These are phyloP conservation scores for Castanea crenata DNA, from an alignment of 306 rosid species.

Conservation along the genomic window DNA sequence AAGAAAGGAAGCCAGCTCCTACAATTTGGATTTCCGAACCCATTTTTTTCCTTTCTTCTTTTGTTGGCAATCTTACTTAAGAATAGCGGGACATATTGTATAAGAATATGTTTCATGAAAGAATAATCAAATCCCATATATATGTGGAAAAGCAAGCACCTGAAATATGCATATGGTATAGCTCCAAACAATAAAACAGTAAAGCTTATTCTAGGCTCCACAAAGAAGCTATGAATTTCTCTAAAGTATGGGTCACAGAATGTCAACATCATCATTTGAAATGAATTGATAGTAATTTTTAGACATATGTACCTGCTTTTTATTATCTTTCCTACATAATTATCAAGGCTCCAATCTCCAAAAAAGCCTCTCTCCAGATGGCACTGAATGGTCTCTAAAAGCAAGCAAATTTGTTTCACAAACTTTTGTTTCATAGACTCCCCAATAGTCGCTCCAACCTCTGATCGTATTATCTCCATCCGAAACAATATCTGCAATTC, in stretches of 20 bases:
- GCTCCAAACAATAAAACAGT: constrained; percentile 1
- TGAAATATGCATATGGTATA: constrained; percentile 4
- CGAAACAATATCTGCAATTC: constrained; percentile 91
- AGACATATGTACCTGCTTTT: constrained; percentile 63
- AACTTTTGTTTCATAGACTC: constrained; percentile 77
- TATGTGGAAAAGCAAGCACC: background rate
- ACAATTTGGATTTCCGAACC: background rate
- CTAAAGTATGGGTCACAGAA: background rate
- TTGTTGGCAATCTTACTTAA: background rate
- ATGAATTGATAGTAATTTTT: background rate
- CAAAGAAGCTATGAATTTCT: constrained; percentile 1
- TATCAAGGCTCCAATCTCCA: constrained; percentile 88
- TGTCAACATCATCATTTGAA: background rate
- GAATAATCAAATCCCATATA: background rate
- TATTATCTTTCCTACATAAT: constrained; percentile 61
- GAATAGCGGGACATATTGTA: background rate
- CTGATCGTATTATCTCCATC: constrained; percentile 79
- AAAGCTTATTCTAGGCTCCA: constrained; percentile 5
- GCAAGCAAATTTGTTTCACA: constrained; percentile 78
- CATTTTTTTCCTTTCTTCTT: background rate
- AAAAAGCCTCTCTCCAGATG: constrained; percentile 81
- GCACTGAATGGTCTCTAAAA: constrained; percentile 75
- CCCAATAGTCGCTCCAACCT: constrained; percentile 45
- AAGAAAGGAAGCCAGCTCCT: background rate
- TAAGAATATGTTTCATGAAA: background rate